Base-by-base conservation (phyloP, 2,329 filamentous ascomycete genomes). In the Plectosphaerella plurivora region DNA sequence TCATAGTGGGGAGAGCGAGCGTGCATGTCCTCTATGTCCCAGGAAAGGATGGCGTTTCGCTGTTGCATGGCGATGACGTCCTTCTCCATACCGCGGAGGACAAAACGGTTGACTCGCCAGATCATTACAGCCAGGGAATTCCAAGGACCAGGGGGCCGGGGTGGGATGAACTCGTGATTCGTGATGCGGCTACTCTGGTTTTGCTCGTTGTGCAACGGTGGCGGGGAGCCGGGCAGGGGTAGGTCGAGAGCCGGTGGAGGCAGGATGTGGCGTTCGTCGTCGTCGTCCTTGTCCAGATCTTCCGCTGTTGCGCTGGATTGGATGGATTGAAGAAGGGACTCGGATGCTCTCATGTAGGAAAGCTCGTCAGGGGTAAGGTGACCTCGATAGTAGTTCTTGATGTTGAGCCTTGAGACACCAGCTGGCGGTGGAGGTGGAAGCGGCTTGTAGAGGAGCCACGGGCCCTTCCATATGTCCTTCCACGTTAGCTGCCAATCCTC, bases 401-500 rank as follows among this genome's bases (percentile, higher is more conserved):
- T 65, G 9, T 65, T 63, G 28, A 68, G 73, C 55, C 77, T 78
- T 48, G 63, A 56, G 46, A 71, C 73, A 8, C 71, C 72, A 49
- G 53, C 49, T 0, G 69, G 68, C 4, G 68, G 66, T 0, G 69
- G 63, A 0, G 68, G 68, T 0, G 68, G 67, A 0, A 62, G 61
- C 14, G 67, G 61, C 15, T 74, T 70, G 22, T 60, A 63, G 11
- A 77, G 68, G 1, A 81, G 69, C 35, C 74, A 63, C 12, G 75
- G 77, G 0, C 79, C 79, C 11, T 71, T 65, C 57, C 75, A 67
- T 33, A 75, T 60, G 50, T 81, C 68, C 59, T 73, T 79, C 66
- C 71, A 72, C 53, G 70, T 74, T 7, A 82, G 61, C 15, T 72
- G 71, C 71, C 75, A 79, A 58, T 83, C 79, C 41, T 79, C 72